phyloP scores from a whole-genome alignment of 495 filamentous ascomycete genomes.

The Penicillium coprophilum region DNA sequence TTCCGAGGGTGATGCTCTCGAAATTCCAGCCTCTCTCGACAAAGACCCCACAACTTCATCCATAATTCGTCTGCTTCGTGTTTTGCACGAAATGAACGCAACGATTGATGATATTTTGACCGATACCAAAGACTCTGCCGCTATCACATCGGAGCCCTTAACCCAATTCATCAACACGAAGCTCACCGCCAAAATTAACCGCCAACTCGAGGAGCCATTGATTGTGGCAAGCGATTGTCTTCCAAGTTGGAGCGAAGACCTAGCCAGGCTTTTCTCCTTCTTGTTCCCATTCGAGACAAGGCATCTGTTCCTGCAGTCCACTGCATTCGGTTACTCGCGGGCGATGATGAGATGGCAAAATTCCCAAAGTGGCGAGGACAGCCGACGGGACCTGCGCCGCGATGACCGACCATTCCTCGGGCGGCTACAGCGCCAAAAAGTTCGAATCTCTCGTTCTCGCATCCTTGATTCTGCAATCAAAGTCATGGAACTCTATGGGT shows the following conservation, averaged over 20 bases:
- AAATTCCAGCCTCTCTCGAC: constrained; percentile 78
- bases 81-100: constrained; percentile 89
- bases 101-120: constrained; percentile 95
- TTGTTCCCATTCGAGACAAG: constrained; percentile 99
- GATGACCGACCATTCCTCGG: constrained; percentile 94
- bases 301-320: constrained; percentile 95
- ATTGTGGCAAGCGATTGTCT: constrained; percentile 98
- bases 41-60: constrained; percentile 80
- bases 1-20: constrained; percentile 46
- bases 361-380: constrained; percentile 75
- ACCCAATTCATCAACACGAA: constrained; percentile 99
- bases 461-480: constrained; percentile 97
- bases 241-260: constrained; percentile 93
- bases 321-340: constrained; percentile 94
- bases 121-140: constrained; percentile 72
- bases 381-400: constrained; percentile 73
- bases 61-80: constrained; percentile 85
- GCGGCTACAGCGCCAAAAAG: constrained; percentile 91
- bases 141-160: constrained; percentile 77
- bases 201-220: constrained; percentile 95
- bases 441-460: constrained; percentile 86
- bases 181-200: constrained; percentile 96
- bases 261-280: constrained; percentile 95
- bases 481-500: constrained; percentile 99
- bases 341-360: constrained; percentile 99